A percentile compares a stretch with the other conserved stretches of the same genome.
Evolutionary conservation across 768 basidiomycete species (phyloP).

Genomic region (Galerina sulciceps): DNA sequence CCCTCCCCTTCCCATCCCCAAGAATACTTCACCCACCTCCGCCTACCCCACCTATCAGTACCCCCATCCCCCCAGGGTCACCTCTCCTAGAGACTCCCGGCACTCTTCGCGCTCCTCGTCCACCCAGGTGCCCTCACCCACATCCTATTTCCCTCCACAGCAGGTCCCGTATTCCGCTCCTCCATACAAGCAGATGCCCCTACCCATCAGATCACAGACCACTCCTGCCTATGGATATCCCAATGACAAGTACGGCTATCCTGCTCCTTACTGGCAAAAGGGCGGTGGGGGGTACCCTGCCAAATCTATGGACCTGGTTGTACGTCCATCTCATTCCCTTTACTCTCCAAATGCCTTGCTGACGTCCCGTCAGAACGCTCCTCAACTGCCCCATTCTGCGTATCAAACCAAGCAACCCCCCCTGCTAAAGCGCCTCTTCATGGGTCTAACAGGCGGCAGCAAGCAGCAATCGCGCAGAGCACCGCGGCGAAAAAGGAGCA

Average conservation of each 20-base stretch:
- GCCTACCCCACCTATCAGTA: constrained; percentile 12
- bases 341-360: background rate
- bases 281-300: constrained; percentile 7
- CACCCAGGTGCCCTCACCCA: constrained; percentile 23
- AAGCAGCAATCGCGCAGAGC: constrained; percentile 17
- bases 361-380: constrained; percentile 21
- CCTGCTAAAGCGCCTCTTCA: constrained; percentile 29
- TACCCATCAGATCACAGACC: constrained; percentile 14
- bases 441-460: constrained; percentile 24
- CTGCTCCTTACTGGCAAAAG: constrained; percentile 10
- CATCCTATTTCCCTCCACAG: constrained; percentile 22
- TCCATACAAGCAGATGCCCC: constrained; percentile 15
- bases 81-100: constrained; percentile 27
- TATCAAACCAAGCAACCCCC: constrained; percentile 27
- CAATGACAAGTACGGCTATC: constrained; percentile 15
- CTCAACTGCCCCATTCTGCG: constrained; percentile 28
- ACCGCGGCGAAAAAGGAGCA: constrained; percentile 27
- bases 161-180: constrained; percentile 21
- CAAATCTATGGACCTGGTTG: constrained; percentile 21
- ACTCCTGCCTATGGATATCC: constrained; percentile 17
- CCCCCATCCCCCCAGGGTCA: constrained; percentile 18
- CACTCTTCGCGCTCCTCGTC: constrained; percentile 30
- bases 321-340: constrained; percentile 14
- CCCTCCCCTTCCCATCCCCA: constrained; percentile 17
- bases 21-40: constrained; percentile 8